A percentile compares a stretch with the other conserved stretches of the same genome.
Evolutionary conservation across 352 stramenopile species (phyloP).

Genomic region (Phytophthora aleatoria): DNA sequence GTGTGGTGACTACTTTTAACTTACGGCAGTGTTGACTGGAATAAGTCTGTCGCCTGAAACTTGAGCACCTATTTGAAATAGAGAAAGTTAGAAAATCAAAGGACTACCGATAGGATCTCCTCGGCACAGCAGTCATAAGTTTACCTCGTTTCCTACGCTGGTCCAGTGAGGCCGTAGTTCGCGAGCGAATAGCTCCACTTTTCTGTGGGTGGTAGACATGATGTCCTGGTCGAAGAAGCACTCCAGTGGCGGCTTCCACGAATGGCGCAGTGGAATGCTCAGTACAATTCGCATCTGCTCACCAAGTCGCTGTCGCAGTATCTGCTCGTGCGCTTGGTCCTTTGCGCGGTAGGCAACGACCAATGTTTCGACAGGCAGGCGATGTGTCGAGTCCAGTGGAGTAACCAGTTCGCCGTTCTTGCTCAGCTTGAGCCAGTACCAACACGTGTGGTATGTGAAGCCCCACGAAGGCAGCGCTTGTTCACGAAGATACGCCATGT

Average conservation of each 20-base stretch:
- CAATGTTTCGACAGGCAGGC: constrained; percentile 70
- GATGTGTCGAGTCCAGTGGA: constrained; percentile 62
- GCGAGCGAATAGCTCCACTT: constrained; percentile 70
- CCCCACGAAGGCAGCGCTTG: constrained; percentile 61
- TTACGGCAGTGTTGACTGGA: constrained; percentile 5
- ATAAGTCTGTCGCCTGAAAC: constrained; percentile 41
- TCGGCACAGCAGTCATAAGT: not conserved
- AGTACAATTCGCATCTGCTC: constrained; percentile 45
- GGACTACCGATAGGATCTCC: not conserved
- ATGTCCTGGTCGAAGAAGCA: constrained; percentile 47
- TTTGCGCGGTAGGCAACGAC: constrained; percentile 56
- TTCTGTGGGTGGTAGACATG: constrained; percentile 14
- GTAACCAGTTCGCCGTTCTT: constrained; percentile 60
- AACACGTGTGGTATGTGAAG: constrained; percentile 61
- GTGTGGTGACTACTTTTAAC: too few species aligned
- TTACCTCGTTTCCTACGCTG: constrained; percentile 68
- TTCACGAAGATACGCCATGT: constrained; percentile 63
- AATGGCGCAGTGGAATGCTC: constrained; percentile 75
- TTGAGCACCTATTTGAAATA: constrained; percentile 46
- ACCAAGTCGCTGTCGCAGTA: constrained; percentile 40
- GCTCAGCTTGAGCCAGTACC: constrained; percentile 81
- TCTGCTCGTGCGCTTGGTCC: constrained; percentile 7
- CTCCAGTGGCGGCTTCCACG: constrained; percentile 76
- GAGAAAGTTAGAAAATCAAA: constrained; percentile 4
- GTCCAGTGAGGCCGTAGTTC: constrained; percentile 67